Base-by-base conservation (phyloP, 257 asterid species). In the Plantago ovata region DNA sequence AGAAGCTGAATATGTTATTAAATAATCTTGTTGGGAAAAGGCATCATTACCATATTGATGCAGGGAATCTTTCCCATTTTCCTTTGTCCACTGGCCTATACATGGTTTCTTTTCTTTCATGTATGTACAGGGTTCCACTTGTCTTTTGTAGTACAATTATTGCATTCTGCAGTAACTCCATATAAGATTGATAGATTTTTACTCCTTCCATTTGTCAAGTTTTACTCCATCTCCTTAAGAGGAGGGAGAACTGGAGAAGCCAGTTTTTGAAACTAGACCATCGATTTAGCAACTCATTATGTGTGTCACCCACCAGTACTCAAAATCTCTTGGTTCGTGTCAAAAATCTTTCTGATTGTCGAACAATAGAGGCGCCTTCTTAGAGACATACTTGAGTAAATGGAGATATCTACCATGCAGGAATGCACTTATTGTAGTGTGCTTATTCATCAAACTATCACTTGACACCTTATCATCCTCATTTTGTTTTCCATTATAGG, bases 51-150 rank as follows among this genome's bases (percentile, higher is more conserved):
- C 33, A 51, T 64, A 32, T 23, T 40, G 69, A 62, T 70, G 63
- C 72, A 70, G 67, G 73, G 75, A 75, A 79, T 72, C 80, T 77
- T 39, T 72, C 58, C 65, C 54, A n/a, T 67, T 48, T 64, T 67
- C 46, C 18, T 67, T 49, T 41, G 61, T 53, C 33, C 48, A 28
- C 57, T 32, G 68, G 47, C 68, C 47, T 14, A 39, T 53, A n/a
- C 14, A 55, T 66, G 60, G 56, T 59, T 51, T 61, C 54, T 46
- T 58, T 45, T 60, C 53, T 47, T 15, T 52, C 23, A 15, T 22
- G 58, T 53, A 38, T 40, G 52, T 62, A 49, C 62, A 66, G 46
- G 64, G 60, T 53, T 43, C 20, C 38, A 24, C 63, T 36, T 42
- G 16, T 45, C 20, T 56, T 52, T 54, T 62, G 68, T 62, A 16